A percentile compares a stretch with the other conserved stretches of the same genome.
Evolutionary conservation across 1,284 basidiomycete species (phyloP).

Genomic region (Sanghuangporus baumii): DNA sequence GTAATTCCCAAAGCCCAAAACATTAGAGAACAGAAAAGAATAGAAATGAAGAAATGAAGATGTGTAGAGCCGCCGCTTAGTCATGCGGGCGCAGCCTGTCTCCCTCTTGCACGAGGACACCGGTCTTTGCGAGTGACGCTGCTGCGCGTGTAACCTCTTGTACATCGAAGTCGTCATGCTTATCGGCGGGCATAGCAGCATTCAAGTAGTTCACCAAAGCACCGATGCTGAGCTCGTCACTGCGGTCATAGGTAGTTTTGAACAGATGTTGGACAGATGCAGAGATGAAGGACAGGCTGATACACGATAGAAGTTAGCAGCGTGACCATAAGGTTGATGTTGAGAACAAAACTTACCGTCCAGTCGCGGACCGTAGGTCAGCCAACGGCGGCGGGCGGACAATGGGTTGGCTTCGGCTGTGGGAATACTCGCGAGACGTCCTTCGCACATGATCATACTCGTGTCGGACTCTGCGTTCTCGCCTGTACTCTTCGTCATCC

Average conservation of each 20-base stretch:
- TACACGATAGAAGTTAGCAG: background rate
- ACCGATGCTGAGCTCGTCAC: conserved; percentile 53
- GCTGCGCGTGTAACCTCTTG: conserved; percentile 42
- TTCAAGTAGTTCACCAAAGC: conserved; percentile 64
- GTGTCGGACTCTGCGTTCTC: background rate
- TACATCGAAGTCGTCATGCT: conserved; percentile 75
- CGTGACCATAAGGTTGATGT: background rate
- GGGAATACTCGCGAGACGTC: conserved; percentile 17
- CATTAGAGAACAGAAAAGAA: background rate
- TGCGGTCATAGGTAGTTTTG: conserved; percentile 13
- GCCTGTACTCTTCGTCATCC: background rate
- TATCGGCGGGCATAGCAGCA: conserved; percentile 65
- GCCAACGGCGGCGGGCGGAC: conserved; percentile 38
- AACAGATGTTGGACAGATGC: conserved; percentile 33
- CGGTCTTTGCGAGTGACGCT: conserved; percentile 11
- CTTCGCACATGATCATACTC: background rate
- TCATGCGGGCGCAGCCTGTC: conserved; percentile 5
- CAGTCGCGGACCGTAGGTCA: conserved; percentile 43
- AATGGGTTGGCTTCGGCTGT: conserved; percentile 26
- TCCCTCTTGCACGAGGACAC: conserved; percentile 7
- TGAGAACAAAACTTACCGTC: background rate
- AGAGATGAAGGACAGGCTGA: background rate
- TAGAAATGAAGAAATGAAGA: background rate
- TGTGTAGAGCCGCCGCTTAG: background rate
- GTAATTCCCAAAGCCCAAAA: conserved; percentile 6